phyloP scores from a whole-genome alignment of 2,329 filamentous ascomycete species.

The Aspergillus ustus region DNA sequence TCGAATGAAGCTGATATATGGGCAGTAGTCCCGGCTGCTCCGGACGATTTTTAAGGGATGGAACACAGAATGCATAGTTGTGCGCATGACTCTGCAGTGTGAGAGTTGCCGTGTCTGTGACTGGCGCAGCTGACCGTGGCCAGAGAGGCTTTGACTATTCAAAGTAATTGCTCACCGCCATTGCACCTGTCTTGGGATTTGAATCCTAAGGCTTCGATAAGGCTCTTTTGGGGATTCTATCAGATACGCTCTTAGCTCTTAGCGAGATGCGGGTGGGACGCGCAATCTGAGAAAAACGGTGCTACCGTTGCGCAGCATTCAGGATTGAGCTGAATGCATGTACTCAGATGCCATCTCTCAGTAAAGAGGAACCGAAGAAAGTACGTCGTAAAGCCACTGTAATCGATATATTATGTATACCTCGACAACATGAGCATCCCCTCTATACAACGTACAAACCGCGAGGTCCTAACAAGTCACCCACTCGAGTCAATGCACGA shows the following conservation, averaged over 20 bases:
- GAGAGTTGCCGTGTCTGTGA: constrained; percentile 16
- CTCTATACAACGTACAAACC: background rate
- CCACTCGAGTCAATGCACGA: background rate
- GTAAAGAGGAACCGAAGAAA: background rate
- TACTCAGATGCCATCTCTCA: background rate
- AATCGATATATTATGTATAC: background rate
- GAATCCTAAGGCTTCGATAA: background rate
- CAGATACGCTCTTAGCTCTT: background rate
- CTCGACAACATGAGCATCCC: background rate
- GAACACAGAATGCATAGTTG: constrained; percentile 17
- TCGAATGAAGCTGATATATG: background rate
- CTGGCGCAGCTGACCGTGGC: constrained; percentile 23
- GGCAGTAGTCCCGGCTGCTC: background rate
- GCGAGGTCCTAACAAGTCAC: background rate
- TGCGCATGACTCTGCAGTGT: constrained; percentile 25
- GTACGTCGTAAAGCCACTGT: background rate
- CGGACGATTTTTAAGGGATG: background rate
- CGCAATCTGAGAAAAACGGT: background rate
- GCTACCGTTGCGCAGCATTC: background rate
- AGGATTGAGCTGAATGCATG: background rate
- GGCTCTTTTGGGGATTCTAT: background rate
- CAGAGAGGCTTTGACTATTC: background rate
- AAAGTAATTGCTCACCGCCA: background rate
- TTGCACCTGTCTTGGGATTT: background rate
- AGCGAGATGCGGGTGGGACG: background rate